These are phyloP conservation scores for Eutypa lata DNA, from an alignment of 2,329 filamentous ascomycete species.

Conservation along the genomic window DNA sequence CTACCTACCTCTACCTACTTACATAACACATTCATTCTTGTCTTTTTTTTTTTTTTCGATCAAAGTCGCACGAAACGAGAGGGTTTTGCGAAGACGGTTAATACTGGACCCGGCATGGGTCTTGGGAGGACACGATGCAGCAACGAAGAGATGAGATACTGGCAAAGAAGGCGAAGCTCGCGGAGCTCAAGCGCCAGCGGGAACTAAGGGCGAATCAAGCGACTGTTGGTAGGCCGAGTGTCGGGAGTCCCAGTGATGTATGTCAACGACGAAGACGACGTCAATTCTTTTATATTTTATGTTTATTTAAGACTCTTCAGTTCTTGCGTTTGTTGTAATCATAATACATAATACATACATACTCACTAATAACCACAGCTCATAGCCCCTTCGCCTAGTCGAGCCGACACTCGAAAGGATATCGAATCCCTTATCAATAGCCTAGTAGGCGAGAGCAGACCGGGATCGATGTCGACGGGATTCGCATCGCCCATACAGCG, in stretches of 20 bases:
- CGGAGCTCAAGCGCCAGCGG: constrained; percentile 89
- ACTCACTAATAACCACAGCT: constrained; percentile 43
- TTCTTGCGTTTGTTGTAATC: too few relatives aligned
- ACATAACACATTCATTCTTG: too few relatives aligned
- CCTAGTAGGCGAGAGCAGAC: constrained; percentile 75
- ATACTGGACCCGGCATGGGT: constrained; percentile 44
- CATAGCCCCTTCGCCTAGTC: constrained; percentile 66
- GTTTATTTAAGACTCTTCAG: too few relatives aligned
- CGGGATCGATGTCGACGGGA: constrained; percentile 63
- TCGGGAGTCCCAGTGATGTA: constrained; percentile 71
- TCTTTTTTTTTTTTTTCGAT: too few relatives aligned
- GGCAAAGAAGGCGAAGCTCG: constrained; percentile 94
- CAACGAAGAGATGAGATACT: constrained; percentile 93
- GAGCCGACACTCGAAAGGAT: constrained; percentile 67
- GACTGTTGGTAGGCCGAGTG: constrained; percentile 64
- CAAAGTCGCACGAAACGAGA: too few relatives aligned
- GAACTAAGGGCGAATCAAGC: constrained; percentile 79
- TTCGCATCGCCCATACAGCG: constrained; percentile 63
- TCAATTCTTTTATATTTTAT: too few relatives aligned
- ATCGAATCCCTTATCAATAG: constrained; percentile 84
- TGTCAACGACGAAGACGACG: too few relatives aligned
- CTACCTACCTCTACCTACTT: too few relatives aligned
- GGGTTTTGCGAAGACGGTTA: not conserved
- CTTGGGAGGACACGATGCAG: constrained; percentile 53
- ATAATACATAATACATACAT: too few relatives aligned